Conservation (phyloP, 106 monocot genomes). For the Acorus gramineus region DNA sequence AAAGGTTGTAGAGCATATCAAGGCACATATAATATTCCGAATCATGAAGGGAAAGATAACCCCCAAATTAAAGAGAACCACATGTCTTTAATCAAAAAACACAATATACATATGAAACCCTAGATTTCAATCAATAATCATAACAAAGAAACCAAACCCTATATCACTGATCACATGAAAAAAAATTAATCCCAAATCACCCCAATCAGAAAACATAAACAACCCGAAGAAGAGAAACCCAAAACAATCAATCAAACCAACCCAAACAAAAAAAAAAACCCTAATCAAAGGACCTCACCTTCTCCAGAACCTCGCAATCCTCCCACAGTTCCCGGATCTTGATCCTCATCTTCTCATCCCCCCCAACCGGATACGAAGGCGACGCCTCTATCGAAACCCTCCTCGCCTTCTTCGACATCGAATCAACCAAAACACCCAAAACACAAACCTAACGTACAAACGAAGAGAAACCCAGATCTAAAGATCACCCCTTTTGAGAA, state of each 20-base stretch:
- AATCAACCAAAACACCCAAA: background rate
- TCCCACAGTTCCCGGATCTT: constrained; percentile 24
- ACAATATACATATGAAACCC: no score
- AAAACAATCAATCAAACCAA: background rate
- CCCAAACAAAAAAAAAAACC: background rate
- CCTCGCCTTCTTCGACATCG: constrained; percentile 30
- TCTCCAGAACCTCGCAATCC: constrained; percentile 31
- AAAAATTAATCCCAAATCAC: background rate
- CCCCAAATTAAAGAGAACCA: no score
- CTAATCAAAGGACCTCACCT: constrained; percentile 15
- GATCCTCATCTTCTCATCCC: constrained; percentile 20
- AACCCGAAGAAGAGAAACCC: background rate
- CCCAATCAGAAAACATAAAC: background rate
- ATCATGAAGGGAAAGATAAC: no score
- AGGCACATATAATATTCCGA: no score
- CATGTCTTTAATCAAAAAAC: no score
- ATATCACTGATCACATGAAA: background rate
- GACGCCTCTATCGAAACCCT: constrained; percentile 13
- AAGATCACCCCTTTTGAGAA: no score
- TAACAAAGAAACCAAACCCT: no score
- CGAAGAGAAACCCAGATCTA: background rate
- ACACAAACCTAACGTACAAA: background rate
- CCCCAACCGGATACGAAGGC: constrained; percentile 6
- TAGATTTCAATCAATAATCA: no score
- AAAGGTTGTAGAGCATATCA: no score